These are phyloP conservation scores for Globisporangium nagaii DNA, from an alignment of 352 stramenopile species.

Conservation along the genomic window DNA sequence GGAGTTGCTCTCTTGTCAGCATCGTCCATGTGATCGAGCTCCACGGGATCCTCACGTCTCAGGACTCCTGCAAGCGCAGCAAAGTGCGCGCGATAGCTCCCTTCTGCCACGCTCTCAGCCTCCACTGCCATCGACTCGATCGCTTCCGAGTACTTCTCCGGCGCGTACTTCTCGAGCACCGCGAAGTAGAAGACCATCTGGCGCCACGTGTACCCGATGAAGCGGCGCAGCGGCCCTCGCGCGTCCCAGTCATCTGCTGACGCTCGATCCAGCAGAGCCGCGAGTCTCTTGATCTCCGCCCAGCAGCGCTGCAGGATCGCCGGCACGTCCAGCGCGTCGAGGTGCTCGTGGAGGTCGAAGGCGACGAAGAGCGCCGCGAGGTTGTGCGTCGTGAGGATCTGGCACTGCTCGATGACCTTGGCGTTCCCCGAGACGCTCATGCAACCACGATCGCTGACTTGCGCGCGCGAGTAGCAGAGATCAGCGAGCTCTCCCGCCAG, in stretches of 20 bases:
- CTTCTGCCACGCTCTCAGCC: neutral
- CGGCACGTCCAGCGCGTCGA: constrained; percentile 7
- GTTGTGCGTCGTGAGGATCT: constrained; percentile 21
- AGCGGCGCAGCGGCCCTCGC: constrained; percentile 2
- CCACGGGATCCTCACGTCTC: neutral
- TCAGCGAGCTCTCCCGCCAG: neutral
- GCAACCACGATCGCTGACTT: neutral
- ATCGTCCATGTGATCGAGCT: neutral
- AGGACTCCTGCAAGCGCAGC: neutral
- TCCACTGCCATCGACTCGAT: neutral
- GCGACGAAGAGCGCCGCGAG: constrained; percentile 12
- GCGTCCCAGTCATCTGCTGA: neutral
- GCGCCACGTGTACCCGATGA: constrained; percentile 13
- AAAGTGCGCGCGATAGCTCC: constrained; percentile 2
- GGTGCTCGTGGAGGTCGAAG: neutral
- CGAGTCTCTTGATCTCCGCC: neutral
- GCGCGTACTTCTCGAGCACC: constrained; percentile 13
- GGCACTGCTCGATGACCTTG: constrained; percentile 15
- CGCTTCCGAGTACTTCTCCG: neutral
- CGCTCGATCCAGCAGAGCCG: neutral
- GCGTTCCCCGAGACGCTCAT: constrained; percentile 8
- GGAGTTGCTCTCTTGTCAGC: neutral
- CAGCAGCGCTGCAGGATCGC: constrained; percentile 6
- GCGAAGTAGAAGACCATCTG: constrained; percentile 20
- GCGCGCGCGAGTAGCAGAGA: neutral